phyloP scores from a whole-genome alignment of 1,284 basidiomycete genomes.

The Taiwanofungus camphoratus region DNA sequence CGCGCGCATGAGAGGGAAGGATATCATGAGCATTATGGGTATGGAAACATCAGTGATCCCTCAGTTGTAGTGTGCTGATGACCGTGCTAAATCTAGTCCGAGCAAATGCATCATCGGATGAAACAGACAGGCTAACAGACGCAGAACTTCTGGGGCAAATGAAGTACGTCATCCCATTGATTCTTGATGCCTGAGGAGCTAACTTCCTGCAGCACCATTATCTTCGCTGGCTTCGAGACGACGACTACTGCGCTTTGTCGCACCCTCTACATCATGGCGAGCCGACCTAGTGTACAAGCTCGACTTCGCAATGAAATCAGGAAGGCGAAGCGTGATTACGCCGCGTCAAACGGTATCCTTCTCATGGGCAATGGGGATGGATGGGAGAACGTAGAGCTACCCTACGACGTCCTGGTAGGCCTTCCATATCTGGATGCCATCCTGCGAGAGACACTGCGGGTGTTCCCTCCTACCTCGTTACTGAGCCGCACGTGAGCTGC shows the following conservation, averaged over 20 bases:
- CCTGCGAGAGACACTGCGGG: conserved; percentile 31
- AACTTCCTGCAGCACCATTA: conserved; percentile 19
- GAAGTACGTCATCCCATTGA: conserved; percentile 14
- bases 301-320: conserved; percentile 25
- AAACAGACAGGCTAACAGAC: conserved; percentile 16
- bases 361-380: not conserved
- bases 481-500: conserved; percentile 13
- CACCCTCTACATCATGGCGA: conserved; percentile 24
- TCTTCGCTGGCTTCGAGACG: conserved; percentile 28
- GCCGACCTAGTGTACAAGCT: conserved; percentile 20
- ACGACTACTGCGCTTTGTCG: conserved; percentile 23
- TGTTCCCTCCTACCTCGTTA: conserved; percentile 29
- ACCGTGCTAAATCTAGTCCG: conserved; percentile 9
- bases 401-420: conserved; percentile 20
- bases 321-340: conserved; percentile 14
- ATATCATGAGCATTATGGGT: conserved; percentile 28
- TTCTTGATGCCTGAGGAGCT: not conserved
- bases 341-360: not conserved
- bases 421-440: conserved; percentile 54
- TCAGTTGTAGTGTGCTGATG: not conserved
- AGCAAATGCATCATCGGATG: conserved; percentile 16
- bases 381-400: conserved; percentile 14
- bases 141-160: conserved; percentile 22
- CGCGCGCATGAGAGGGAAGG: conserved; percentile 13
- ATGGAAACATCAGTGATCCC: conserved; percentile 3